phyloP scores from a whole-genome alignment of 1,284 basidiomycete genomes.

The Ceratobasidium sp. region DNA sequence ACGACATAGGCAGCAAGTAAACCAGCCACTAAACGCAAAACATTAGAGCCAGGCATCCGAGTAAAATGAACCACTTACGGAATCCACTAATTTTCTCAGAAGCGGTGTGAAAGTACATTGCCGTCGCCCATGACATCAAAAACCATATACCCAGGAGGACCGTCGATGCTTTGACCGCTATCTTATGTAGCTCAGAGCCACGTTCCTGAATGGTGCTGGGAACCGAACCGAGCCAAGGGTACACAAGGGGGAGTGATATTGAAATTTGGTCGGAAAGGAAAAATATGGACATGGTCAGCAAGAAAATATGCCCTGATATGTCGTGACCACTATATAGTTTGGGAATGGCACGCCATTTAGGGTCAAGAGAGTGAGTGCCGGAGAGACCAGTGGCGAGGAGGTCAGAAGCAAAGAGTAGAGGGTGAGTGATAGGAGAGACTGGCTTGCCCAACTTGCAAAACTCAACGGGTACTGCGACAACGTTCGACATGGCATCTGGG shows the following conservation, averaged over 20 bases:
- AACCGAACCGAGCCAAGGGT: conserved; percentile 46
- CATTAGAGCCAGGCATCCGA: not conserved
- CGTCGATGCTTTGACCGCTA: conserved; percentile 61
- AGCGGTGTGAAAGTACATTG: conserved; percentile 91
- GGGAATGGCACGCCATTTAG: conserved; percentile 37
- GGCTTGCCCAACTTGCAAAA: conserved; percentile 67
- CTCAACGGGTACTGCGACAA: conserved; percentile 66
- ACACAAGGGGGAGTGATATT: conserved; percentile 61
- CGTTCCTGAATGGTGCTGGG: conserved; percentile 19
- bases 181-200: conserved; percentile 56
- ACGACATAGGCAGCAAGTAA: conserved; percentile 21
- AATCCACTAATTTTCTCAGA: conserved; percentile 88
- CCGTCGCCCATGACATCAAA: conserved; percentile 81
- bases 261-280: conserved; percentile 82
- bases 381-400: conserved; percentile 41
- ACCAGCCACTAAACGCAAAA: conserved; percentile 8
- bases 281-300: conserved; percentile 85
- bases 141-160: conserved; percentile 74
- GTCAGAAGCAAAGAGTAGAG: conserved; percentile 67
- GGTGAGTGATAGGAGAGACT: conserved; percentile 70
- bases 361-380: conserved; percentile 42
- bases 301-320: conserved; percentile 93
- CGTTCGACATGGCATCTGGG: conserved; percentile 52
- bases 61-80: conserved; percentile 61
- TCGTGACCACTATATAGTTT: conserved; percentile 86